Evolutionary conservation across 2,329 filamentous ascomycete genomes (phyloP).

Genomic region (Trichophyton verrucosum): DNA sequence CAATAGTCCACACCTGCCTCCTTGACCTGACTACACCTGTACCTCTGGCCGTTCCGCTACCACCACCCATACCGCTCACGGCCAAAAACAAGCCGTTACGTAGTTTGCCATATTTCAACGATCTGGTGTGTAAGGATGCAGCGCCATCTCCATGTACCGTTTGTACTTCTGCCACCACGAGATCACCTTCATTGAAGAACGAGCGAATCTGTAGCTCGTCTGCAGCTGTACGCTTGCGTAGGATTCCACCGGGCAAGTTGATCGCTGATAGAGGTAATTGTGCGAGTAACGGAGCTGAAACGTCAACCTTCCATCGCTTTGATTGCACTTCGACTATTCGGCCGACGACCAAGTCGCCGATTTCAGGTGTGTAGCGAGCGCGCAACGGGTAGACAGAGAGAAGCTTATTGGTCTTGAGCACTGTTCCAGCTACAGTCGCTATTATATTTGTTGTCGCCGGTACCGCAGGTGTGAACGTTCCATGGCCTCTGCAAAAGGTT

Average conservation of each 20-base stretch:
- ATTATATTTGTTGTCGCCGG: conserved; percentile 51
- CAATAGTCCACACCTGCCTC: conserved; percentile 75
- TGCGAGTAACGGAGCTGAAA: conserved; percentile 76
- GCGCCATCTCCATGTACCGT: conserved; percentile 72
- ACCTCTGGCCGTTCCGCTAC: conserved; percentile 56
- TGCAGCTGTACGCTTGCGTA: conserved; percentile 81
- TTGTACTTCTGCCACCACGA: conserved; percentile 92
- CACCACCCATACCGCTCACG: conserved; percentile 66
- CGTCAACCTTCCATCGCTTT: conserved; percentile 87
- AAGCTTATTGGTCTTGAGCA: conserved; percentile 92
- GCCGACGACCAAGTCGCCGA: conserved; percentile 88
- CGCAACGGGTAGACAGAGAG: conserved; percentile 82
- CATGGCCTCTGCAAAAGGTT: conserved; percentile 61
- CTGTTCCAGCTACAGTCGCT: conserved; percentile 78
- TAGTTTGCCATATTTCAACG: conserved; percentile 87
- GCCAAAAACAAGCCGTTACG: conserved; percentile 82
- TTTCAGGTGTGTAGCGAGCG: conserved; percentile 87
- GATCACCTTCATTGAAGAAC: conserved; percentile 93
- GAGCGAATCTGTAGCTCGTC: conserved; percentile 94
- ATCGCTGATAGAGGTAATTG: conserved; percentile 76
- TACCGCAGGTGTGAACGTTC: conserved; percentile 60
- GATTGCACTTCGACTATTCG: conserved; percentile 92
- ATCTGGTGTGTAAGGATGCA: conserved; percentile 78
- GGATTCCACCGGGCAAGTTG: conserved; percentile 85
- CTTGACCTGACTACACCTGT: conserved; percentile 70